Evolutionary conservation across 202 grass and related monocot genomes (phyloP), one percentile per base, ranked within the genome.

Genomic region (Musa balbisiana): DNA sequence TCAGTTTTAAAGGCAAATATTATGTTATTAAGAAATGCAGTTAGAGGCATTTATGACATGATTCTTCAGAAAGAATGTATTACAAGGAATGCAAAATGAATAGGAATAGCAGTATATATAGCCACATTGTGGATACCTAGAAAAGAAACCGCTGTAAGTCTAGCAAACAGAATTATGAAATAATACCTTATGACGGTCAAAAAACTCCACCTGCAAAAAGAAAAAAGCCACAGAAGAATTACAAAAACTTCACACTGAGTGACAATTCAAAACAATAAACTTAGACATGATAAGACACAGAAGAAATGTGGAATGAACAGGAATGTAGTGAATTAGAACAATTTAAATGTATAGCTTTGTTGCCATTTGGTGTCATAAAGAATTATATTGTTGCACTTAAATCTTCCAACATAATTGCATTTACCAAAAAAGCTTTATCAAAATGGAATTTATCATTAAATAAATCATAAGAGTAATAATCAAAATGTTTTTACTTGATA

Each of bases 131-230:
- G 1, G 49, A 17, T 11, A 43, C 23, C 13, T 23, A 71, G 66
- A 71, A 72, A 23, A 80, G 17, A 62, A 62, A 62, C 55, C 55
- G 69, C 73, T 17, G 9, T 55, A 74, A 12, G 65, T 66, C 43
- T 8, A 63, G 55, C 2, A 22, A 10, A 75, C 11, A 9, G 3
- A 22, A 64, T 26, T 58, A 62, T 25, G 12, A 50, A 33, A 59
- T 50, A 10, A 54, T 93, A 97, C 93, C 93, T 97, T 97, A 76
- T 93, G 79, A 51, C 83, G 90, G 82, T 97, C 93, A 59, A 97
- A 97, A 83, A 97, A 97, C 71, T 93, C 88, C 86, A 97, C 87
- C 93, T 97, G 88, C 74, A 89, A 83, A 85, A 49, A 24, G 59
- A 56, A 66, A 55, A 25, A 55, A 65, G 17, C 55, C 15, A 55